These are phyloP conservation scores for Coemansia sp. DNA, from an alignment of 192 early-diverging fungal genomes.

Conservation along the genomic window DNA sequence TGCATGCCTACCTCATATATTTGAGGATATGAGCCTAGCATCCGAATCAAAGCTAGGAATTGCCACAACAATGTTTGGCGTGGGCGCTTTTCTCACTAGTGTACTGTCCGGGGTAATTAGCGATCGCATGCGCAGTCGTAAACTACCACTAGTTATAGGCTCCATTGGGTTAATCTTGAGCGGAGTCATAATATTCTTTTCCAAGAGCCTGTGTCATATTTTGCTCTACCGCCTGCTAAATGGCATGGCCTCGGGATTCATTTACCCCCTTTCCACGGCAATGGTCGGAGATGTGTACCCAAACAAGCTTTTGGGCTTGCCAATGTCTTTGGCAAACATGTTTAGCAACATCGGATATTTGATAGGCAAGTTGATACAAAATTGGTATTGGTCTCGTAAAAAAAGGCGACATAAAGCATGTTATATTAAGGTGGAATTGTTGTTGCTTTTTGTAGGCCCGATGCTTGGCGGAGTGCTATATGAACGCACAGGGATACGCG, in stretches of 20 bases:
- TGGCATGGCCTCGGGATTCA: conserved; percentile 41
- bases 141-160: conserved; percentile 33
- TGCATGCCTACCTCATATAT: conserved; percentile 46
- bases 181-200: conserved; percentile 31
- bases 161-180: conserved; percentile 21
- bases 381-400: neutral
- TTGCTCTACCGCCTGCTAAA: conserved; percentile 40
- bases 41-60: conserved; percentile 36
- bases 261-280: conserved; percentile 32
- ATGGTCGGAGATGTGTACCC: conserved; percentile 44
- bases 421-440: neutral
- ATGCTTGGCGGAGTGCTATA: conserved; percentile 35
- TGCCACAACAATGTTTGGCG: conserved; percentile 37
- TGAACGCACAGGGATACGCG: conserved; percentile 29
- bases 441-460: conserved; percentile 19
- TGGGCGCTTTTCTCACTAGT: conserved; percentile 39
- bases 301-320: conserved; percentile 35
- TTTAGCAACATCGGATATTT: conserved; percentile 39
- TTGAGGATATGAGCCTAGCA: conserved; percentile 45
- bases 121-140: conserved; percentile 35
- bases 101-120: conserved; percentile 33
- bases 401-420: neutral
- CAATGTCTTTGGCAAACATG: conserved; percentile 32
- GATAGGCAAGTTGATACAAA: conserved; percentile 16
- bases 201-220: conserved; percentile 39